Percentiles rank a stretch among this genome's conserved stretches.
Evolutionary conservation across 768 basidiomycete genomes (phyloP).

Genomic region (Mycena crocata): DNA sequence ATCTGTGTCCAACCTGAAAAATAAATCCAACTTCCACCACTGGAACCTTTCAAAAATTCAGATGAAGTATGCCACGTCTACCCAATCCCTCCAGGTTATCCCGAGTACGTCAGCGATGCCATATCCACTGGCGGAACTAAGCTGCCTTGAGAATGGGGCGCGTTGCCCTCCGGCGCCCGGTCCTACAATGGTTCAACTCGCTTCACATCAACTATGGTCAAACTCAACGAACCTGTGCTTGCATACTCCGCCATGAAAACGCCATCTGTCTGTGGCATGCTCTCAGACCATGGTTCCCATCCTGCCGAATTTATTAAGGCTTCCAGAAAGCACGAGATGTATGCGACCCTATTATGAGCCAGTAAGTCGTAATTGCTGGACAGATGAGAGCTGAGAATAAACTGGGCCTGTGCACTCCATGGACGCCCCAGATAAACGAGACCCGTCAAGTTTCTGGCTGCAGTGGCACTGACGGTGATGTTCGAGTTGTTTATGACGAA

Average conservation of each 20-base stretch:
- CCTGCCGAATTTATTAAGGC: slow-evolving; percentile 40
- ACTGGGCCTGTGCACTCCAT: slow-evolving; percentile 35
- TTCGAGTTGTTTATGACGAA: slow-evolving; percentile 39
- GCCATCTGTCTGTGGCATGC: slow-evolving; percentile 37
- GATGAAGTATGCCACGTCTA: slow-evolving; percentile 26
- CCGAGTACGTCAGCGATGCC: slow-evolving; percentile 38
- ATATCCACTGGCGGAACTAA: slow-evolving; percentile 33
- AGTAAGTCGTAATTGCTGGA: neutral
- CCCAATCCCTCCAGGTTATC: slow-evolving; percentile 34
- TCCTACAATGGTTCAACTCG: slow-evolving; percentile 28
- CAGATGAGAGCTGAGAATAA: neutral
- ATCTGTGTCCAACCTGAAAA: no score
- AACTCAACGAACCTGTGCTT: slow-evolving; percentile 37
- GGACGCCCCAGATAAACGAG: slow-evolving; percentile 37
- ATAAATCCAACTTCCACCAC: no score
- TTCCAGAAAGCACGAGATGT: slow-evolving; percentile 36
- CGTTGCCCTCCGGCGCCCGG: slow-evolving; percentile 37
- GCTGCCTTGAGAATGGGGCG: slow-evolving; percentile 36
- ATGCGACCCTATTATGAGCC: slow-evolving; percentile 33
- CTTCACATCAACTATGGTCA: no score
- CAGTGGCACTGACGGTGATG: slow-evolving; percentile 33
- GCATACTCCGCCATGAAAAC: slow-evolving; percentile 38
- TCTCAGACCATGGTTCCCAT: slow-evolving; percentile 39
- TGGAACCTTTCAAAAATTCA: no score
- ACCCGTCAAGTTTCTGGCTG: slow-evolving; percentile 32